A percentile compares a stretch with the other conserved stretches of the same genome.
phyloP scores from a whole-genome alignment of 2,329 filamentous ascomycete genomes.

The Aspergillus neotritici region DNA sequence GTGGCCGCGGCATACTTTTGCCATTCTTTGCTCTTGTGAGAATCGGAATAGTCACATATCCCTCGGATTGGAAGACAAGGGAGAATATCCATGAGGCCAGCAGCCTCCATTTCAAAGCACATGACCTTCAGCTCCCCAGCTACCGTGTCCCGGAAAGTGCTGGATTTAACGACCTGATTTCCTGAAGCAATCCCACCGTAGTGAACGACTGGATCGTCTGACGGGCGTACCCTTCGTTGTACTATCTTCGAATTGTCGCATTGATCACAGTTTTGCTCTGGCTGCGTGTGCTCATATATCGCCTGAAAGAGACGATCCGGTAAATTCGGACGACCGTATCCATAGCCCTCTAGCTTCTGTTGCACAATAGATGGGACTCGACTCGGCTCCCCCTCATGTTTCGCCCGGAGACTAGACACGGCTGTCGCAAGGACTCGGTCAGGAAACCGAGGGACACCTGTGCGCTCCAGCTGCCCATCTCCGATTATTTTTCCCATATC shows the following conservation, averaged over 20 bases:
- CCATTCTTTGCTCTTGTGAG: conserved; percentile 37
- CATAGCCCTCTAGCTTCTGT: neutral
- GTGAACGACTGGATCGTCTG: conserved; percentile 11
- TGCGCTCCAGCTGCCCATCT: conserved; percentile 9
- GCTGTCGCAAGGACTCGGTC: conserved; percentile 1
- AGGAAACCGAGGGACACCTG: conserved; percentile 3
- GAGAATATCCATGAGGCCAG: conserved; percentile 23
- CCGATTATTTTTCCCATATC: conserved; percentile 15
- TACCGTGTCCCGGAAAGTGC: conserved; percentile 3
- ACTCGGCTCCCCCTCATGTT: neutral
- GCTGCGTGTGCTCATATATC: conserved; percentile 3
- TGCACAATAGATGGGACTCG: conserved; percentile 2
- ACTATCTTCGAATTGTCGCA: conserved; percentile 1
- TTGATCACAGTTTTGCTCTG: neutral
- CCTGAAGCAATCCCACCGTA: conserved; percentile 22
- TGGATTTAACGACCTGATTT: conserved; percentile 21
- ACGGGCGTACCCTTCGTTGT: neutral
- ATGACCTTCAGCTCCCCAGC: conserved; percentile 8
- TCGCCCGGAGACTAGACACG: neutral
- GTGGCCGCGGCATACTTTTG: conserved; percentile 31
- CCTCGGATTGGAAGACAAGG: conserved; percentile 39
- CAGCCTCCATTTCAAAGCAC: conserved; percentile 32
- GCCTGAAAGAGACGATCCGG: conserved; percentile 5
- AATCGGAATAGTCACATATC: conserved; percentile 40
- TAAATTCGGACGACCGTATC: conserved; percentile 1